Base-by-base conservation (phyloP, 2,329 filamentous ascomycete genomes). In the Alternaria sp. region DNA sequence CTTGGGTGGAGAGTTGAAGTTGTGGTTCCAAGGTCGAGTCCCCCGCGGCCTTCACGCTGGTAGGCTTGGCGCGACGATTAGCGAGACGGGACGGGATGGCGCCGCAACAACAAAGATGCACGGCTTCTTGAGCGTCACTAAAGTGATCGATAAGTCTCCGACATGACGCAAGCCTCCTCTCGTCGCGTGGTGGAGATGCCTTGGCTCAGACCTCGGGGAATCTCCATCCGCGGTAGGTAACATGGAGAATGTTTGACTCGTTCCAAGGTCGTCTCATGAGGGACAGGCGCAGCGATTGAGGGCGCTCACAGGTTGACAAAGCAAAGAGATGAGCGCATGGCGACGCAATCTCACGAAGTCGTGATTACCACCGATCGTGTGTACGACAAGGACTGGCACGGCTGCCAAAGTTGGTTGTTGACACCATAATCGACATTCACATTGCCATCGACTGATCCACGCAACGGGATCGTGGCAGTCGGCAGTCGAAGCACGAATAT, bases 51-150 rank as follows among this genome's bases (percentile, higher is more conserved):
- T 54, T 54, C n/a, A 57, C 28, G 55, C 47, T 50, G n/a, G 30
- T 28, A 23, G 43, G 32, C 51, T 56, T 62, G 57, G 63, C 46
- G 52, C 6, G 23, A 17, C 4, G n/a, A 26, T 47, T 58, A 51
- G 54, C 54, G 52, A 46, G 43, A 49, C 55, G 54, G 43, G 54
- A 61, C 59, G 47, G 54, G 54, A 58, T 47, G 19, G 12, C 32
- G 54, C 49, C 49, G 19, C 59, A 61, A 40, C 17, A 25, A 58
- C 54, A 51, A 40, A 36, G 32, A 57, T 36, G 25, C 23, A 47
- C 51, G 28, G 13, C 15, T 32, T 13, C 32, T n/a, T 4, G 25
- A 43, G 17, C 32, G 17, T 46, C 25, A 13, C 28, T 13, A 23
- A 26, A 30, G 12, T 15, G 26, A 50, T 57, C 32, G 49, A 61